A percentile compares a stretch with the other conserved stretches of the same genome.
phyloP scores from a whole-genome alignment of 78 protist species.

The Protostelium mycophagum region DNA sequence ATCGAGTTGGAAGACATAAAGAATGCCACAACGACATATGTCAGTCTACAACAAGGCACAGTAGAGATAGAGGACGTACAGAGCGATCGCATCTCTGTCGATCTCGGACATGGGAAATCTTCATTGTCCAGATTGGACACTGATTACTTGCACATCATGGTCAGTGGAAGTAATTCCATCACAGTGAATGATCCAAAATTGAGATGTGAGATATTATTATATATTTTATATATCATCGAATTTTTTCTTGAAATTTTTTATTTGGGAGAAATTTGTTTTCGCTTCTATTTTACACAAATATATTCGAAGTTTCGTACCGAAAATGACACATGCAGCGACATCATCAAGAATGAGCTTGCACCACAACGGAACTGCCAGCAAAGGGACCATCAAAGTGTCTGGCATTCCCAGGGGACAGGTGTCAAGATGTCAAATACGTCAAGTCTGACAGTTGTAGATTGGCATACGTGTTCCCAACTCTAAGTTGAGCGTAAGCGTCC shows the following conservation, averaged over 20 bases:
- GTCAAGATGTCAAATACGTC: no score
- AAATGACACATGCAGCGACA: background rate
- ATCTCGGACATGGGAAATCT: background rate
- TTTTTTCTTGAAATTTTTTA: no score
- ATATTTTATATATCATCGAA: no score
- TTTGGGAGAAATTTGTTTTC: background rate
- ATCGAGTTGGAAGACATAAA: background rate
- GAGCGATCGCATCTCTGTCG: background rate
- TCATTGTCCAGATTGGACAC: background rate
- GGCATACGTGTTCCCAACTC: background rate
- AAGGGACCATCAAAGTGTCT: background rate
- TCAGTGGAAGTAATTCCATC: background rate
- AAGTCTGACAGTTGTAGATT: no score
- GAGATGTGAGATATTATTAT: background rate
- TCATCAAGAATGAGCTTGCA: background rate
- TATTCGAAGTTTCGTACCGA: background rate
- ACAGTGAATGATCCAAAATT: background rate
- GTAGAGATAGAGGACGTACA: background rate
- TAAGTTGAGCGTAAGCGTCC: background rate
- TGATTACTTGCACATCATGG: background rate
- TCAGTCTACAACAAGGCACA: background rate
- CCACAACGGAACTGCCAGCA: background rate
- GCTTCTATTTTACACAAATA: background rate
- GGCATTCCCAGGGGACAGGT: background rate
- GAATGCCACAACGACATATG: background rate